Evolutionary conservation across 2,329 filamentous ascomycete species (phyloP), one percentile per base, ranked within the genome.

Genomic region (Metarhizium humberi): DNA sequence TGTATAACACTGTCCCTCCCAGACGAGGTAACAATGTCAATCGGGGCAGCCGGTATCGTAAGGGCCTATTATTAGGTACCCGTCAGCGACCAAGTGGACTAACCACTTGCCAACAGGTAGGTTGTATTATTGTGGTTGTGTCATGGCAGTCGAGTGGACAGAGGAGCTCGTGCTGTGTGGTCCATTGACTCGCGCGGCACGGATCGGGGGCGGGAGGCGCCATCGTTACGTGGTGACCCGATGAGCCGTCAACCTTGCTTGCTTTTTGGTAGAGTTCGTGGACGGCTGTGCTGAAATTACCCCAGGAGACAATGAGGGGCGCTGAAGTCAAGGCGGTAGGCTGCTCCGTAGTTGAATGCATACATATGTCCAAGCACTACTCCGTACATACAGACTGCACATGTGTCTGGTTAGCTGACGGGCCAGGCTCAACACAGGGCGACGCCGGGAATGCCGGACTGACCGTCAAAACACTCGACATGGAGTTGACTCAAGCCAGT

Each of bases 161-260:
- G 25, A 48, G 13, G 7, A 48, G 6, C 5, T 13, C 34, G 8
- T 6, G 14, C 14, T 16, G 14, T 40, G 11, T 25, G 45, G 32
- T 29, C 16, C 32, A 20, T 40, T 55, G 50, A 55, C 45, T 57
- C 53, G 53, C 34, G 56, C 50, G 56, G 56, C 50, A 57, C 55
- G 55, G 52, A 53, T 57, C 56, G 56, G 50, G 32, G 40, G 51
- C 56, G 56, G 56, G 50, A 55, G 56, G 56, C 53, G 53, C 50
- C 50, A 43, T 48, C 4, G 13, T 14, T 18, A 30, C 20, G 45
- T 18, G 25, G 25, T 14, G 25, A 48, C 45, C 45, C 20, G 25
- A 48, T n/a, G 36, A 40, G 32, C 14, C 32, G 38, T 16, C 42
- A 20, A 25, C 42, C 42, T 20, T 45, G n/a, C 42, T 40, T 40